Evolutionary conservation across 164 flowering plant species (phyloP).

Genomic region (Pachysandra terminalis): DNA sequence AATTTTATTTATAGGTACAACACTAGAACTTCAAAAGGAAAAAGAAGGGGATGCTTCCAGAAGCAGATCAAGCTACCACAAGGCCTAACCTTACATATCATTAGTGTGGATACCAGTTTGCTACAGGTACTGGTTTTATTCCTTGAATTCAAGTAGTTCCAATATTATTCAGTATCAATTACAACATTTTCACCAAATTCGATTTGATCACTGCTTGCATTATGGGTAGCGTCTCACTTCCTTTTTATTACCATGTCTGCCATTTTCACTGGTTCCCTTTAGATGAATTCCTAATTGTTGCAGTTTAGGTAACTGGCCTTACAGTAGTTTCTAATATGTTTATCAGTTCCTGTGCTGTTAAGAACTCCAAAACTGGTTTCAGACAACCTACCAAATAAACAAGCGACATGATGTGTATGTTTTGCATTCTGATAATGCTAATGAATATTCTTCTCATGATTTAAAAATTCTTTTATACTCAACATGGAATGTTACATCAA

Average conservation of each 20-base stretch:
- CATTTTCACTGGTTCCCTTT: background rate
- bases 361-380: background rate
- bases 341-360: background rate
- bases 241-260: background rate
- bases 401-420: too few species aligned
- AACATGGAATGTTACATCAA: too few species aligned
- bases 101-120: conserved; percentile 37
- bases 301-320: background rate
- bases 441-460: too few species aligned
- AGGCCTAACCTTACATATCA: conserved; percentile 39
- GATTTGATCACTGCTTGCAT: too few species aligned
- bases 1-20: conserved; percentile 43
- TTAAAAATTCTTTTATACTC: too few species aligned
- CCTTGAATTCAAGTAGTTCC: background rate
- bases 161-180: background rate
- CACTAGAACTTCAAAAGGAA: conserved; percentile 30
- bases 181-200: background rate
- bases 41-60: conserved; percentile 26
- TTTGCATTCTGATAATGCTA: too few species aligned
- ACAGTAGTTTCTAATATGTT: background rate
- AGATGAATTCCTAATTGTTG: background rate
- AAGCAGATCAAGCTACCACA: conserved; percentile 33
- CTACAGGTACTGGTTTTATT: conserved; percentile 31
- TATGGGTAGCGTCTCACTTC: background rate
- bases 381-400: too few species aligned